Conservation (phyloP, 345 rosid genomes). For the Hevea brasiliensis region DNA sequence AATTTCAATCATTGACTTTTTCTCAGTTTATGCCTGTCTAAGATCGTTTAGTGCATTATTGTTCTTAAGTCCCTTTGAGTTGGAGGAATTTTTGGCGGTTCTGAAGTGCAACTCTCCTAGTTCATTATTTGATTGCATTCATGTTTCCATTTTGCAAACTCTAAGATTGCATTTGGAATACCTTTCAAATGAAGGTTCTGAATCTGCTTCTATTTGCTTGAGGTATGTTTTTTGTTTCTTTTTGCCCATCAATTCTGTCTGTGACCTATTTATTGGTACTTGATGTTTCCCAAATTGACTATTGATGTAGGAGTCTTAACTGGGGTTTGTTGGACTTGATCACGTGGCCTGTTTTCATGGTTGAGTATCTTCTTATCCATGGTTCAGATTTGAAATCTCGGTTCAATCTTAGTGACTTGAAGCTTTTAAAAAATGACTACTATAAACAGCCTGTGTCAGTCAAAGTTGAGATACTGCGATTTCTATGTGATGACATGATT, state of each 20-base stretch:
- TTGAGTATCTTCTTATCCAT: constrained; percentile 67
- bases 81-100: constrained; percentile 79
- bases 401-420: constrained; percentile 55
- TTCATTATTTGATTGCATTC: constrained; percentile 75
- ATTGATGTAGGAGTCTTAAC: constrained; percentile 80
- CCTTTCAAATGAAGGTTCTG: constrained; percentile 72
- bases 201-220: constrained; percentile 79
- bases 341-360: constrained; percentile 88
- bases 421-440: constrained; percentile 64
- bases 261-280: constrained; percentile 19
- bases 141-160: constrained; percentile 73
- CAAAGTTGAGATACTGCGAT: constrained; percentile 69
- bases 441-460: constrained; percentile 61
- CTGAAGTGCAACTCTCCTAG: constrained; percentile 53
- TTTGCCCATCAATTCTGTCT: background rate
- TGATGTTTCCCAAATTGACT: constrained; percentile 25
- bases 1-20: constrained; percentile 55
- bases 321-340: constrained; percentile 78
- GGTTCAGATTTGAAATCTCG: constrained; percentile 51
- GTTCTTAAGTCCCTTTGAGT: constrained; percentile 89
- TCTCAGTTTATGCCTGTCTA: constrained; percentile 76
- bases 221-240: constrained; percentile 53
- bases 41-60: constrained; percentile 82
- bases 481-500: constrained; percentile 77
- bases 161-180: constrained; percentile 74